Conservation (phyloP, 2,329 filamentous ascomycete genomes). For the Dothideomycetes sp. region DNA sequence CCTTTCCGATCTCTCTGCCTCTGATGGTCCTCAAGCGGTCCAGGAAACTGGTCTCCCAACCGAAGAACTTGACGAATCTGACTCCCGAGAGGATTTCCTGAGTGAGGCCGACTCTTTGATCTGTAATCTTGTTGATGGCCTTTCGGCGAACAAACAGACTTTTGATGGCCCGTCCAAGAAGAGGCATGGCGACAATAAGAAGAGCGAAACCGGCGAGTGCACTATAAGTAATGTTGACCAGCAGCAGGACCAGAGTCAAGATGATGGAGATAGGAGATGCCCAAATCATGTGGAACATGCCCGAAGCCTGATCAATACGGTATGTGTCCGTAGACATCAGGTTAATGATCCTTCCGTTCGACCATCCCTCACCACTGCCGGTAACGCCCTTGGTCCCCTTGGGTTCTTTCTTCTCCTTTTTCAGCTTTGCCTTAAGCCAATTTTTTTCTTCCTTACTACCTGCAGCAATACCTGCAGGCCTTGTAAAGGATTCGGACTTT, state of each 20-base stretch:
- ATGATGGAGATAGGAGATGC: constrained; percentile 70
- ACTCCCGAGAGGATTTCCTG: constrained; percentile 89
- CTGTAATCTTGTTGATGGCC: constrained; percentile 85
- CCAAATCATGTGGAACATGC: constrained; percentile 88
- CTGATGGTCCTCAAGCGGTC: constrained; percentile 66
- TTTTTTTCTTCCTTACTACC: constrained; percentile 43
- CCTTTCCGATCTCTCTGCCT: constrained; percentile 66
- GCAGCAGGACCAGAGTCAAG: constrained; percentile 67
- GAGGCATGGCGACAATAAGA: constrained; percentile 66
- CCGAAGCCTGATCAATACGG: constrained; percentile 78
- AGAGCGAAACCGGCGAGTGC: constrained; percentile 81
- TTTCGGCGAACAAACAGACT: constrained; percentile 66
- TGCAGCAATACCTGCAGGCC: constrained; percentile 35
- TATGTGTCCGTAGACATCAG: constrained; percentile 95
- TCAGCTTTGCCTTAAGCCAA: constrained; percentile 40
- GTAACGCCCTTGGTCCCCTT: constrained; percentile 42
- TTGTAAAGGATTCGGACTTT: constrained; percentile 31
- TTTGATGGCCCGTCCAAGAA: constrained; percentile 68
- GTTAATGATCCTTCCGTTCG: constrained; percentile 84
- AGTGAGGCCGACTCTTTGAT: constrained; percentile 81
- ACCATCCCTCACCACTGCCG: constrained; percentile 74
- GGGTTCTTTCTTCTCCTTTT: constrained; percentile 32
- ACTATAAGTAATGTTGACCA: constrained; percentile 84
- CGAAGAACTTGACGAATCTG: constrained; percentile 92
- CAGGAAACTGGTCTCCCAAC: constrained; percentile 86